Evolutionary conservation across 1,139 yeast genomes (phyloP), one percentile per base, ranked within the genome.

Genomic region (Blastobotrys raffinosifermentans): DNA sequence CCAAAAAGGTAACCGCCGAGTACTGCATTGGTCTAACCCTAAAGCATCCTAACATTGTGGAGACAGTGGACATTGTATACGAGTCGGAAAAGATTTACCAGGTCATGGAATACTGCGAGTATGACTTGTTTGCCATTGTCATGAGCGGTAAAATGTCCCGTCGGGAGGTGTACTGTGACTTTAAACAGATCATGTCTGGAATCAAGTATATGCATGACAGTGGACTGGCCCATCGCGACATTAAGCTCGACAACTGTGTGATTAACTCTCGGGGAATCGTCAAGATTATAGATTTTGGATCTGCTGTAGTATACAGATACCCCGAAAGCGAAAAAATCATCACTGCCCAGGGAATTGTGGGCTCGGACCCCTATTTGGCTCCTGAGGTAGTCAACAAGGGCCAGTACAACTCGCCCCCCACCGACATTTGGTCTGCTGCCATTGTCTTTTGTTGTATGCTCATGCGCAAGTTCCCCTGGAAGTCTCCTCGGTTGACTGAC

Each of bases 31-130:
- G 97, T 3, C 77, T 89, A 9, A 85, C 96, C 3, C 69, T 89
- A 44, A 83, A 83, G 57, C 94, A 87, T 63, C 89, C 94, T 39
- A 87, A 89, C 60, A 82, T 89, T 49, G 82, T 89, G 48, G 87
- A 84, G 59, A 89, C 96, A 3, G 77, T 87, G 46, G 97, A 89
- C 61, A 86, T 89, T 41, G 80, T 91, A 39, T 84, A 85, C 58
- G 97, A 89, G 57, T 80, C 83, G 54, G 91, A 85, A 47, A 77
- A 89, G 41, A 85, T 86, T 46, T 73, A 80, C 47, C 96, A 87
- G 65, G 89, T 89, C 22, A 84, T 89, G 95, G 97, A 89, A 59
- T 89, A 87, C 61, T 87, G 95, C 58, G 95, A 91, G 53, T 84
- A 72, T 55, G 97, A 89, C 63, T 70, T 89, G 52, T 89, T 89